Conservation (phyloP, 345 rosid species). For the Gossypium anomalum region DNA sequence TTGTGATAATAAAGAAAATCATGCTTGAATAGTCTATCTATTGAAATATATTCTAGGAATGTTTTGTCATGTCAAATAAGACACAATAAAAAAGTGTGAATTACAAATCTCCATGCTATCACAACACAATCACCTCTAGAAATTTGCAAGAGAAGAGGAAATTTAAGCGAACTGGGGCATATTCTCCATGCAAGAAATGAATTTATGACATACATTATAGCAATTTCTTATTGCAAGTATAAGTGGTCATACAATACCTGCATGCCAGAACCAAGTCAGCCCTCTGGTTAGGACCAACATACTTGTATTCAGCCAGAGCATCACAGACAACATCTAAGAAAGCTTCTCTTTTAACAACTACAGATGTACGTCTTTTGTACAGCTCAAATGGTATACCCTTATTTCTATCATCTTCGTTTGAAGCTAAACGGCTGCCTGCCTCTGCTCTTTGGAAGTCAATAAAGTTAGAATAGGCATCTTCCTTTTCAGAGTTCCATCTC, state of each 20-base stretch:
- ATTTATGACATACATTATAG: background rate
- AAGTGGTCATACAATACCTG: constrained; percentile 50
- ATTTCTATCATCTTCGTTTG: constrained; percentile 27
- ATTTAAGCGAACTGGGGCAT: background rate
- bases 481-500: constrained; percentile 32
- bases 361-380: constrained; percentile 85
- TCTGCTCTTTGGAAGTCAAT: constrained; percentile 26
- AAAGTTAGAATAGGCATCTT: constrained; percentile 24
- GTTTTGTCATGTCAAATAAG: background rate
- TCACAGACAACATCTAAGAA: constrained; percentile 82
- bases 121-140: background rate
- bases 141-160: background rate
- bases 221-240: background rate
- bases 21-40: background rate
- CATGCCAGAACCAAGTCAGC: constrained; percentile 94
- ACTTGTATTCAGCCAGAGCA: constrained; percentile 82
- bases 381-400: constrained; percentile 64
- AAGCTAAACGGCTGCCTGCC: constrained; percentile 12
- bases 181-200: constrained; percentile 7
- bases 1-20: background rate
- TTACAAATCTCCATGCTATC: background rate
- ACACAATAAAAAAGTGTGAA: background rate
- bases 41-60: background rate
- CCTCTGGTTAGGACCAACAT: constrained; percentile 90
- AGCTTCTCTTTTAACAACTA: constrained; percentile 58